Evolutionary conservation across 257 asterid species (phyloP).

Genomic region (Solanum virginianum): DNA sequence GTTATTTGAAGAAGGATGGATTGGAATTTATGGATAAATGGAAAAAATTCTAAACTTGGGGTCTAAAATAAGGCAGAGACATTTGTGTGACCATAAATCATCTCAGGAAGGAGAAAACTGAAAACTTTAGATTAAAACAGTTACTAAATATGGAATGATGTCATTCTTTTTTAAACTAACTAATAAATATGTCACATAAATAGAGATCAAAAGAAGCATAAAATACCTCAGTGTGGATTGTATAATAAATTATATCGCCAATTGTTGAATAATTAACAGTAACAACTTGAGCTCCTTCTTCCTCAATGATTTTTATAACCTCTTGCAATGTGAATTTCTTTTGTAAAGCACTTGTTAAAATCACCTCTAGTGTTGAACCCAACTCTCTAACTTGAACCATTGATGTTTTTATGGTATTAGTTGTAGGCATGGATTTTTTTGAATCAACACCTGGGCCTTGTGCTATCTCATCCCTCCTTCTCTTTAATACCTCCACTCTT

Average conservation of each 20-base stretch:
- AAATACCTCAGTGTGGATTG: slow-evolving; percentile 29
- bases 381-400: slow-evolving; percentile 11
- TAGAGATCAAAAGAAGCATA: not conserved
- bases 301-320: slow-evolving; percentile 13
- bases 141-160: not conserved
- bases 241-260: slow-evolving; percentile 5
- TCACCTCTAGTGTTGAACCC: slow-evolving; percentile 24
- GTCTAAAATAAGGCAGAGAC: too few species aligned
- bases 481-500: slow-evolving; percentile 11
- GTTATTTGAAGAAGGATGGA: too few species aligned
- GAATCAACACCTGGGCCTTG: not conserved
- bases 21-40: too few species aligned
- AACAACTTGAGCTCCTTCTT: slow-evolving; percentile 33
- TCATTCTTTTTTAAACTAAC: not conserved
- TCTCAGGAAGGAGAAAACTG: not conserved
- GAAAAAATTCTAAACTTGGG: too few species aligned
- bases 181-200: not conserved
- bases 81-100: not conserved
- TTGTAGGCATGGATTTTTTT: not conserved
- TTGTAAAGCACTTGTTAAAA: slow-evolving; percentile 9
- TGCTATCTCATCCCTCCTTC: slow-evolving; percentile 4
- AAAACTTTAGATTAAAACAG: not conserved
- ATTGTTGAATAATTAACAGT: not conserved
- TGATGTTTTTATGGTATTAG: not conserved
- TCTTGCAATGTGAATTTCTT: slow-evolving; percentile 10